These are phyloP conservation scores for Stachybotrys chlorohalonatus DNA, from an alignment of 2,329 filamentous ascomycete species.

Conservation along the genomic window DNA sequence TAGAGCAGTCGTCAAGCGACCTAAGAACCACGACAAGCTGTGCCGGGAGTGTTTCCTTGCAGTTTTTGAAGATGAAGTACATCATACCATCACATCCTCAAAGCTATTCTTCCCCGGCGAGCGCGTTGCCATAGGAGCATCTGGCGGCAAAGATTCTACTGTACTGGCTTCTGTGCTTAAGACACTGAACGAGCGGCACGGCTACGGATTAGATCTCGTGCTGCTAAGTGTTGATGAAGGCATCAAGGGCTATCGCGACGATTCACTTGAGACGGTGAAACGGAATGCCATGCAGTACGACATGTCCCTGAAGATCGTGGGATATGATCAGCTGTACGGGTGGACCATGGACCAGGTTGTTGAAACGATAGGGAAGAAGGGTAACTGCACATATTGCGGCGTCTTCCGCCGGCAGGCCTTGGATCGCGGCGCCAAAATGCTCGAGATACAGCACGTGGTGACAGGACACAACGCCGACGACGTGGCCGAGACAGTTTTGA, in stretches of 20 bases:
- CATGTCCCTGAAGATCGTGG: constrained; percentile 85
- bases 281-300: constrained; percentile 84
- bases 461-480: constrained; percentile 98
- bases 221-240: constrained; percentile 93
- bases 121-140: constrained; percentile 86
- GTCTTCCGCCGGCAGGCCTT: constrained; percentile 92
- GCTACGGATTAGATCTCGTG: constrained; percentile 78
- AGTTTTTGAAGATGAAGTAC: constrained; percentile 87
- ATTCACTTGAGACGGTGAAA: constrained; percentile 93
- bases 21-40: constrained; percentile 90
- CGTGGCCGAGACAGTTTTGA: constrained; percentile 92
- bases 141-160: constrained; percentile 94
- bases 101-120: constrained; percentile 79
- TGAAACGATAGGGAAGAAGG: constrained; percentile 91
- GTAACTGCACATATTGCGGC: constrained; percentile 97
- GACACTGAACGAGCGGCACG: constrained; percentile 81
- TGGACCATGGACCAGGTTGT: constrained; percentile 99
- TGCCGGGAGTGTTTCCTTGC: constrained; percentile 82
- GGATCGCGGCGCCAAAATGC: constrained; percentile 79
- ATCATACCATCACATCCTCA: constrained; percentile 80
- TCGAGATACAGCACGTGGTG: constrained; percentile 87
- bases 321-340: constrained; percentile 88
- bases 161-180: constrained; percentile 92
- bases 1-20: constrained; percentile 81
- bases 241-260: constrained; percentile 93